Evolutionary conservation across 371 early-diverging fungal genomes (phyloP), one percentile per base, ranked within the genome.

Genomic region (Mucor indicus): DNA sequence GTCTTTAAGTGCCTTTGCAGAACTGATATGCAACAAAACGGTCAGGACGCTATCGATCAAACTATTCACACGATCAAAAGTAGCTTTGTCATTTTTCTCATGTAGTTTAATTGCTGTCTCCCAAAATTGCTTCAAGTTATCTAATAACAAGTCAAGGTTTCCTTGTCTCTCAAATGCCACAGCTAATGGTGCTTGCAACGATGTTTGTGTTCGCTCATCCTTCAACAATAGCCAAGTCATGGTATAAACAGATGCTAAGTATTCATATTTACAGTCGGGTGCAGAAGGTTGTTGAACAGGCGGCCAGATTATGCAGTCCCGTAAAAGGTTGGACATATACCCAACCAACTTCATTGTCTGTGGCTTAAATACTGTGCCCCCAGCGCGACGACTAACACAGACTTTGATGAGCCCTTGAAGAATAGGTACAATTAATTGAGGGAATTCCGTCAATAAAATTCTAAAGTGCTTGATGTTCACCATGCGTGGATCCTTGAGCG

Each of bases 351-450:
- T 81, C 55, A 80, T 80, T 4, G 85, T 81, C 29, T 77, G 72
- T 5, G 80, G 59, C 39, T 82, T 75, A 49, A 80, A 75, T 5
- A 50, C 31, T 11, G 64, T 47, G 19, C 83, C 82, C 24, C 75
- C 63, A 12, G 80, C 67, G 17, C 85, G 80, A 30, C 89, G 81
- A 22, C 72, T 69, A 11, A 83, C 78, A 1, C 88, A 70, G 42
- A 84, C 69, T 50, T 86, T 90, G 35, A 84, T 62, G 16, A 90
- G 62, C 3, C 89, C 85, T 72, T 86, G 86, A 48, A 87, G 84
- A 31, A 85, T 69, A 2, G 83, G 79, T 22, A 79, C 70, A 38
- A 93, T 44, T 12, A 77, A 65, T 9, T 74, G 72, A 17, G 89
- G 81, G 29, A 87, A 81, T 45, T 91, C 83, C 2, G 78, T 75